Base-by-base conservation (phyloP, 1,139 yeast species). In the Wickerhamomyces sp. region DNA sequence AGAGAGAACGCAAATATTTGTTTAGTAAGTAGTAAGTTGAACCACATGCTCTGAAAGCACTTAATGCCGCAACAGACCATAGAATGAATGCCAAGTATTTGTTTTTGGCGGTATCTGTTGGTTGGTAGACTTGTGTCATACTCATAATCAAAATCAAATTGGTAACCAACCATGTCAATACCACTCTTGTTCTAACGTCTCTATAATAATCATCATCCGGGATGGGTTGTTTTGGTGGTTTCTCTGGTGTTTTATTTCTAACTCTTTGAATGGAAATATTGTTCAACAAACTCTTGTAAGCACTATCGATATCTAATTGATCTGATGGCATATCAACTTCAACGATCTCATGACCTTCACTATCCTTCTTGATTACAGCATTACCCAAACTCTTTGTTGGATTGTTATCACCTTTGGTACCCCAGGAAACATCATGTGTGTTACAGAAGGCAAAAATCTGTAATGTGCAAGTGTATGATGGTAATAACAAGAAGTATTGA, bases 341-440 rank as follows among this genome's bases (percentile, higher is more conserved):
- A 37, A 83, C 85, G 46, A 81, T 71, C 50, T 77, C 75, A 50
- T 71, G 69, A 41, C 83, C 84, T 42, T 73, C 70, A 38, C 75
- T 75, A 36, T 75, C 75, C 54, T 71, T 75, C 42, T 69, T 71
- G 45, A 75, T 78, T 29, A 76, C 81, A 13, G 88, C 90, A 29
- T 79, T 74, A 39, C 89, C 86, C 45, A 83, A 68, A 45, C 76
- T 81, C 57, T 80, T 81, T 14, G 81, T 74, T 41, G 83, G 85
- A 53, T 81, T 79, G 54, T 84, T 86, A 51, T 91, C 96, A 54
- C 97, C 97, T 63, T 90, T 90, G 0, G 97, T 91, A 66, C 97
- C 97, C 97, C 97, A 91, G 0, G 96, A 85, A 44, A 90, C 95
- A 72, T 90, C 97, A 67, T 90, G 96, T 6, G 96, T 89, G 62